phyloP scores from a whole-genome alignment of 306 rosid genomes.

The Vicia faba region DNA sequence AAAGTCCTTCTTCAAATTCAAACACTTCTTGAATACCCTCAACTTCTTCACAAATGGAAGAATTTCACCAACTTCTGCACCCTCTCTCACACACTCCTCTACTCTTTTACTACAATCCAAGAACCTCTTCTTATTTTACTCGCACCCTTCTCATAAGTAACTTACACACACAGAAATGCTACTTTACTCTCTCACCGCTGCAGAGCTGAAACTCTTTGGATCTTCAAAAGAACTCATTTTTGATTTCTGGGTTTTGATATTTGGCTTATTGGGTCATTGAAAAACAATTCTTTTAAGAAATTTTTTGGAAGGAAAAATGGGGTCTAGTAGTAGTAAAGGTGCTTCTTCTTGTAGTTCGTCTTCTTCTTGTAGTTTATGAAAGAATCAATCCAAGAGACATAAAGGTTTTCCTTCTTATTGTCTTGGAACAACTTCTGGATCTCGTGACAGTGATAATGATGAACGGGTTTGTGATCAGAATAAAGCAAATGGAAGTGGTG shows the following conservation, averaged over 20 bases:
- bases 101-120: constrained; percentile 5
- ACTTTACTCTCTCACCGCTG: constrained; percentile 12
- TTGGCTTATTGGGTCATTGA: constrained; percentile 16
- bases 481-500: constrained; percentile 55
- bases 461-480: constrained; percentile 68
- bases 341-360: constrained; percentile 45
- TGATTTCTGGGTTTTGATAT: constrained; percentile 43
- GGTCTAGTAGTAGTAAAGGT: constrained; percentile 81
- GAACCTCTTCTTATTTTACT: background rate
- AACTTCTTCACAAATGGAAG: constrained; percentile 65
- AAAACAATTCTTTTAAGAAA: constrained; percentile 11
- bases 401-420: constrained; percentile 72
- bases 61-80: constrained; percentile 73
- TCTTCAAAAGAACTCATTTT: constrained; percentile 41
- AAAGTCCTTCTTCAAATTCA: too few species aligned
- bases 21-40: constrained; percentile 74
- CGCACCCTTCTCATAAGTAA: constrained; percentile 22
- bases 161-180: constrained; percentile 17
- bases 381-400: constrained; percentile 58
- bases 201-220: constrained; percentile 47
- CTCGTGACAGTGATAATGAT: constrained; percentile 68
- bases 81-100: constrained; percentile 27
- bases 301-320: constrained; percentile 49
- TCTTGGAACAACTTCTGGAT: constrained; percentile 74
- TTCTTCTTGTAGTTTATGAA: constrained; percentile 46